Conservation (phyloP, 1,284 basidiomycete species). For the Phellopilus nigrolimitatus region DNA sequence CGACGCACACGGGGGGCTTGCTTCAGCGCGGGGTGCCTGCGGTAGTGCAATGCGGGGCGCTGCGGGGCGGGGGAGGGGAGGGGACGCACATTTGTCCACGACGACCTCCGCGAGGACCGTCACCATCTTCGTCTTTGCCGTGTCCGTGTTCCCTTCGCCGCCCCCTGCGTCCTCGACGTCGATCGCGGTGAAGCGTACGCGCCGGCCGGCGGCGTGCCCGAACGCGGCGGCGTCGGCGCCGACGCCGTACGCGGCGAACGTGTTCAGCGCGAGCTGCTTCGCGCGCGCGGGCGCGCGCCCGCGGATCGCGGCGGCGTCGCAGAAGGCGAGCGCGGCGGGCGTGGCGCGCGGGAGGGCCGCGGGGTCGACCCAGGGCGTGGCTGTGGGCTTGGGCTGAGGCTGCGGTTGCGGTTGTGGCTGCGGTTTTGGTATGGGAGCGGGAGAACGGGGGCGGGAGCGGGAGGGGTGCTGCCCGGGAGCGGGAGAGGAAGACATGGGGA, state of each 20-base stretch:
- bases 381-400: conserved; percentile 24
- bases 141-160: conserved; percentile 36
- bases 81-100: conserved; percentile 49
- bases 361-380: conserved; percentile 60
- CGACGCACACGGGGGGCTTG: conserved; percentile 15
- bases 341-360: conserved; percentile 41
- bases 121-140: conserved; percentile 48
- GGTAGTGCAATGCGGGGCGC: neutral
- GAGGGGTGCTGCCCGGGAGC: no score
- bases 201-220: conserved; percentile 52
- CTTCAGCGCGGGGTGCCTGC: conserved; percentile 3
- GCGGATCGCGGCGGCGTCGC: conserved; percentile 46
- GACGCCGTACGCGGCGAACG: conserved; percentile 60
- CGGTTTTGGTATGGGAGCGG: no score
- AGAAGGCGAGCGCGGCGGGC: conserved; percentile 27
- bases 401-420: no score
- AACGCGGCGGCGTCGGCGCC: conserved; percentile 62
- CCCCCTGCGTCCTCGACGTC: conserved; percentile 28
- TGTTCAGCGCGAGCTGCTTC: conserved; percentile 62
- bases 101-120: conserved; percentile 54
- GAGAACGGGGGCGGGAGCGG: no score
- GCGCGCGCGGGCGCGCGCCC: conserved; percentile 56
- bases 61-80: neutral
- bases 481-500: neutral
- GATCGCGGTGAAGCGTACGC: conserved; percentile 50